Evolutionary conservation across 345 rosid species (phyloP).

Genomic region (Streptanthus diversifolius): DNA sequence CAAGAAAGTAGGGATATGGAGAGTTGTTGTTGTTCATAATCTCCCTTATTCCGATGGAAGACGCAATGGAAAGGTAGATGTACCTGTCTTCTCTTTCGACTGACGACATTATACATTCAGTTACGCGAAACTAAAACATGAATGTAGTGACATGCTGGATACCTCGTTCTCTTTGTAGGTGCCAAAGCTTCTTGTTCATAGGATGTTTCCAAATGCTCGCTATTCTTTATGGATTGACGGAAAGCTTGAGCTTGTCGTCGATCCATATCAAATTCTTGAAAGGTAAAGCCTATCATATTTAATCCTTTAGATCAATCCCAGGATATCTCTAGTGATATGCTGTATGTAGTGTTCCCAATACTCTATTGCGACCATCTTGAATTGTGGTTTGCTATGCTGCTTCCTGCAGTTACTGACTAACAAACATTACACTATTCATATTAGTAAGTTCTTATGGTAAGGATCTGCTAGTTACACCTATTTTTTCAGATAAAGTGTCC

Average conservation of each 20-base stretch:
- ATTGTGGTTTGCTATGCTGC: background rate
- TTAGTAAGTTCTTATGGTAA: background rate
- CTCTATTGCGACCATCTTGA: background rate
- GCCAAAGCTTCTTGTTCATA: constrained; percentile 52
- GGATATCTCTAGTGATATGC: background rate
- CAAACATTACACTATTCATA: background rate
- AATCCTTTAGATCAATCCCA: background rate
- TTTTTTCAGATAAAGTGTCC: constrained; percentile 1
- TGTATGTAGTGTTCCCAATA: background rate
- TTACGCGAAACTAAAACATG: background rate
- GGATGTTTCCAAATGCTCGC: constrained; percentile 91
- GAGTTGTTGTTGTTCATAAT: constrained; percentile 79
- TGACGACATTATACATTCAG: background rate
- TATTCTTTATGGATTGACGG: constrained; percentile 97
- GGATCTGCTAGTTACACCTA: background rate
- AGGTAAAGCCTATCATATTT: constrained; percentile 47
- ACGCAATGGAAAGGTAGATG: constrained; percentile 87
- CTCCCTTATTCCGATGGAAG: constrained; percentile 85
- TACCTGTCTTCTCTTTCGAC: constrained; percentile 5
- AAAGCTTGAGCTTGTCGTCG: constrained; percentile 89
- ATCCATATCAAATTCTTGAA: constrained; percentile 96
- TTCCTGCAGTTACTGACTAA: background rate
- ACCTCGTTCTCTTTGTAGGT: constrained; percentile 18
- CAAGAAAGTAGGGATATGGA: constrained; percentile 83
- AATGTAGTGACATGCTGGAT: background rate